phyloP scores from a whole-genome alignment of 805 yeast genomes.

The Yarrowia sp. region DNA sequence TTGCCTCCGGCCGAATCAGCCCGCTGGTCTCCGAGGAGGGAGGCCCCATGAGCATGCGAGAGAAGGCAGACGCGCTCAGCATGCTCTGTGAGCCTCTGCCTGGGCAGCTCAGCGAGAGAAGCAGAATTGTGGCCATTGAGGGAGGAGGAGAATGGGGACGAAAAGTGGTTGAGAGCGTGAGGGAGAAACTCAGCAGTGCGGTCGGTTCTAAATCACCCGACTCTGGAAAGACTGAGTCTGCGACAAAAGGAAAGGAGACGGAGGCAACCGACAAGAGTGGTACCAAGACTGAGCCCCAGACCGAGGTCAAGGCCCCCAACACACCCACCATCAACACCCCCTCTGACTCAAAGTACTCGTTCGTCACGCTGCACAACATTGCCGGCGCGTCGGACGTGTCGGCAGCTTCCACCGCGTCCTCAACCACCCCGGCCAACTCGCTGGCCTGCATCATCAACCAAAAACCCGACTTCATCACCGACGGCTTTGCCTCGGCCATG shows the following conservation, averaged over 20 bases:
- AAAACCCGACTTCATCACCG: constrained; percentile 28
- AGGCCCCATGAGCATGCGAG: constrained; percentile 28
- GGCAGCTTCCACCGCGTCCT: neutral
- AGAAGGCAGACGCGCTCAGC: constrained; percentile 32
- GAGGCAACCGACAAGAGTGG: neutral
- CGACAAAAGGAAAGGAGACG: neutral
- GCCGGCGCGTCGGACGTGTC: neutral
- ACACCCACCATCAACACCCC: neutral
- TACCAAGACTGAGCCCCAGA: neutral
- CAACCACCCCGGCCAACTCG: constrained; percentile 1
- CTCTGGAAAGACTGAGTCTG: neutral
- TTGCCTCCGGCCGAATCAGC: constrained; percentile 20
- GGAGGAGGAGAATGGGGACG: constrained; percentile 8
- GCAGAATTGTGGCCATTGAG: constrained; percentile 10
- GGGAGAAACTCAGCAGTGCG: neutral
- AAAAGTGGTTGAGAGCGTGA: neutral
- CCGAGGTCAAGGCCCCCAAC: no score
- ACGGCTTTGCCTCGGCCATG: constrained; percentile 30
- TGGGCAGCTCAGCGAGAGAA: neutral
- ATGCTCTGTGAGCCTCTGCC: constrained; percentile 30
- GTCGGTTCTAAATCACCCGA: neutral
- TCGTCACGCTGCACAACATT: constrained; percentile 11
- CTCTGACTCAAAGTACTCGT: neutral
- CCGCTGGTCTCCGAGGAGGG: neutral
- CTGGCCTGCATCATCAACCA: constrained; percentile 24